Evolutionary conservation across 306 rosid genomes (phyloP), one percentile per base, ranked within the genome.

Genomic region (Pterocarpus santalinus): DNA sequence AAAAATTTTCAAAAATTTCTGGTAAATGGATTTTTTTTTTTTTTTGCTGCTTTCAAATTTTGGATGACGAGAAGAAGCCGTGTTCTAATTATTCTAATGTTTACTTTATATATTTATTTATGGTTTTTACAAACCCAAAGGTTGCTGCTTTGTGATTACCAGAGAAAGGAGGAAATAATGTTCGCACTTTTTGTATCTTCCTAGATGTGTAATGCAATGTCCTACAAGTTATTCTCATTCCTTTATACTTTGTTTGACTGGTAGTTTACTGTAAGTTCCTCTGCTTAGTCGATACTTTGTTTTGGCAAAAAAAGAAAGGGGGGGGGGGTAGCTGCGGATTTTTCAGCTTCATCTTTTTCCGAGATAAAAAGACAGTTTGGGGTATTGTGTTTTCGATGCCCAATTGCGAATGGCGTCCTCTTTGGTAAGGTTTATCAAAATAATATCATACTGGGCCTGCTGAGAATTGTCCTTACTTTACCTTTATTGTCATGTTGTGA

Each of bases 211-310:
- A 28, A 4, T 62, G 8, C 36, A 11, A 11, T 8, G 47, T 66
- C 44, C 36, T 15, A 64, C 69, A 64, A 64, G 46, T 64, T 64
- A 64, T 64, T 64, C 44, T 34, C 11, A 14, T 63, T 63, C 41
- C 69, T 63, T 4, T 34, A 63, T 63, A 12, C 69, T 11, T 60
- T 60, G 61, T 55, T 55, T n/a, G 61, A 55, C 66, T 34, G 39
- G 44, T 63, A 57, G 64, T 22, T 57, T 35, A 35, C 32, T 16
- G 8, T 52, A 52, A 14, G 22, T 52, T 52, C 22, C 30, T 56
- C 62, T 2, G 1, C 32, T 56, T 61, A 61, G 39, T 61, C 5
- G 14, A 58, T 3, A 58, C 15, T 32, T 32, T 33, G 14, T 35
- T 5, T 36, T 15, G 17, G 8, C 52, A 8, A 13, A 8, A 22